Percentiles rank a stretch among this genome's conserved stretches.
phyloP scores from a whole-genome alignment of 1,284 basidiomycete genomes.

The Trichosporon faecale region DNA sequence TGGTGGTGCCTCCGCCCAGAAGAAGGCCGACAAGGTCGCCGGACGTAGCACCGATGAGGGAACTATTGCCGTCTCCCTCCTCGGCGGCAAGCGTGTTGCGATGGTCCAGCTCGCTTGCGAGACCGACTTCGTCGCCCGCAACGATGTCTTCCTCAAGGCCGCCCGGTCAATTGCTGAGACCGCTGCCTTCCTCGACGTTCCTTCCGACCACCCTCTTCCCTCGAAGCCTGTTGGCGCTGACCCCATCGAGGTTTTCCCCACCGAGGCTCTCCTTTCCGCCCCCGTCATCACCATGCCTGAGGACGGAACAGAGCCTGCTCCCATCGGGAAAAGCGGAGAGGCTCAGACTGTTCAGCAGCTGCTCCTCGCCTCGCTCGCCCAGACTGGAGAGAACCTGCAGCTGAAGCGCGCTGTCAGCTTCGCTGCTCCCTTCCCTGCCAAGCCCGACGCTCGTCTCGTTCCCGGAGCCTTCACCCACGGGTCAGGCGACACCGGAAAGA shows the following conservation, averaged over 20 bases:
- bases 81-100: constrained; percentile 67
- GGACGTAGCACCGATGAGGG: constrained; percentile 73
- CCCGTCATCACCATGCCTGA: constrained; percentile 61
- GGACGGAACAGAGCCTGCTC: constrained; percentile 19
- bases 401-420: constrained; percentile 71
- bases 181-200: constrained; percentile 71
- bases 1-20: constrained; percentile 57
- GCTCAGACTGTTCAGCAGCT: constrained; percentile 64
- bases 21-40: constrained; percentile 70
- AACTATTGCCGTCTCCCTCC: constrained; percentile 69
- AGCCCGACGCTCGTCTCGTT: constrained; percentile 58
- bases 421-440: constrained; percentile 59
- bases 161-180: constrained; percentile 81
- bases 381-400: constrained; percentile 85
- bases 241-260: constrained; percentile 46
- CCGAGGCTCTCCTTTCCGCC: constrained; percentile 63
- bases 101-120: constrained; percentile 95
- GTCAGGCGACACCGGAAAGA: constrained; percentile 62
- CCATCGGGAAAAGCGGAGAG: constrained; percentile 33
- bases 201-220: constrained; percentile 26
- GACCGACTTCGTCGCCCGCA: constrained; percentile 92
- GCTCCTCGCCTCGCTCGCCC: constrained; percentile 74
- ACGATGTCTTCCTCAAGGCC: constrained; percentile 74
- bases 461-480: constrained; percentile 77
- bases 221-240: constrained; percentile 27